Conservation (phyloP, 164 flowering plant genomes). For the Berberis thunbergii region DNA sequence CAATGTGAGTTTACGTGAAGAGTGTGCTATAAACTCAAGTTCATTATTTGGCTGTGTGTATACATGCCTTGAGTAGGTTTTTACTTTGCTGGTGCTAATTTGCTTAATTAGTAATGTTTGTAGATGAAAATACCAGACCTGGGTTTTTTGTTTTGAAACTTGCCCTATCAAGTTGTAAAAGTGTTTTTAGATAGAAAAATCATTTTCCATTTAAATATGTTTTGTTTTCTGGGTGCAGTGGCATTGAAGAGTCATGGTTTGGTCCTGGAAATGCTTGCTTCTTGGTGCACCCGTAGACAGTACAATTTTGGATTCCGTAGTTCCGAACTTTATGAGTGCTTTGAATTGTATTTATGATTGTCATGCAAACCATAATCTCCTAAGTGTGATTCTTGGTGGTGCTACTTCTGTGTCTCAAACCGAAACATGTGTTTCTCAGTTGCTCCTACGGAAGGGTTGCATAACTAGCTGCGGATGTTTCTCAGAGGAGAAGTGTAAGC, state of each 20-base stretch:
- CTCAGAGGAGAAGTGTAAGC: conserved; percentile 16
- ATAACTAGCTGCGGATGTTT: conserved; percentile 25
- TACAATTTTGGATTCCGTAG: conserved; percentile 23
- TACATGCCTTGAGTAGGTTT: too few species aligned
- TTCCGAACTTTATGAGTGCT: conserved; percentile 35
- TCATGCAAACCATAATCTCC: conserved; percentile 38
- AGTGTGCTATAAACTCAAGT: neutral
- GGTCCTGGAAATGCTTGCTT: conserved; percentile 78
- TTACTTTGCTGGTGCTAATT: too few species aligned
- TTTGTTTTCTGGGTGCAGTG: conserved; percentile 25
- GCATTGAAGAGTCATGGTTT: conserved; percentile 81
- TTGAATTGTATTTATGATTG: conserved; percentile 36
- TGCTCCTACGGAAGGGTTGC: conserved; percentile 43
- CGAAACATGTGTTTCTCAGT: conserved; percentile 34
- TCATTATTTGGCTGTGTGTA: neutral
- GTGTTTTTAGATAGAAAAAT: too few species aligned
- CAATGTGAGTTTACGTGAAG: neutral
- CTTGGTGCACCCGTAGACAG: conserved; percentile 44
- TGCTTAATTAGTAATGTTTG: too few species aligned
- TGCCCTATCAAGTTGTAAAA: neutral
- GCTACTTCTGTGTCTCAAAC: conserved; percentile 20
- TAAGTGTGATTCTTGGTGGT: conserved; percentile 46
- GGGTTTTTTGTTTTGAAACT: neutral
- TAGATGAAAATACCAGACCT: too few species aligned
- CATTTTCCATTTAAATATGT: neutral